phyloP scores from a whole-genome alignment of 2,329 filamentous ascomycete genomes.

The Bipolaris victoriae region DNA sequence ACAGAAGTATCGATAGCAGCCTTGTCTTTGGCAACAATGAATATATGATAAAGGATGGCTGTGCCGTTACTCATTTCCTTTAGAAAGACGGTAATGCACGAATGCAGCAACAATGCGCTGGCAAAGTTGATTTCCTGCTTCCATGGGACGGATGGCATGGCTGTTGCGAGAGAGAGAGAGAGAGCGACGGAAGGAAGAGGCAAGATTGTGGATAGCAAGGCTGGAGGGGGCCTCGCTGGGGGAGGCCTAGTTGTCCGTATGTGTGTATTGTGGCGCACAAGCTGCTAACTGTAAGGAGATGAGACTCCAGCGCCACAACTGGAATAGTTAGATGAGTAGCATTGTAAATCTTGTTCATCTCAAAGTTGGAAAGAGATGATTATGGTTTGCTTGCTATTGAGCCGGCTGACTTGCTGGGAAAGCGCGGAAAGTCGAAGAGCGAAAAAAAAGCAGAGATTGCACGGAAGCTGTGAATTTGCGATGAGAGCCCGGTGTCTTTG shows the following conservation, averaged over 20 bases:
- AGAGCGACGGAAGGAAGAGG: not conserved
- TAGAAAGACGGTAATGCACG: not conserved
- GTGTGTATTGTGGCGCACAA: not conserved
- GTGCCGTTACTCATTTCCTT: not conserved
- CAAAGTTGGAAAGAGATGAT: too few species aligned
- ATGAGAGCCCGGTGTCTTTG: not conserved
- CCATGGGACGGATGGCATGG: not conserved
- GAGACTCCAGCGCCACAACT: not conserved
- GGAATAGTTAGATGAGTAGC: too few species aligned
- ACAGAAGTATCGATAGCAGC: not conserved
- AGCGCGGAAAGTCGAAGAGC: not conserved
- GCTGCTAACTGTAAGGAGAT: not conserved
- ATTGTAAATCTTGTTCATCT: too few species aligned
- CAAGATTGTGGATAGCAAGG: not conserved
- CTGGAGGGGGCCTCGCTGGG: not conserved
- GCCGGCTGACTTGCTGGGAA: not conserved
- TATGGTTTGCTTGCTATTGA: not conserved
- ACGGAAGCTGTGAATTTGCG: not conserved
- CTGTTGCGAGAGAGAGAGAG: not conserved
- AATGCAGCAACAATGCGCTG: not conserved
- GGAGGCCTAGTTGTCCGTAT: not conserved
- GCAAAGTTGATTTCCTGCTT: constrained; percentile 1
- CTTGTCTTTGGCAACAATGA: not conserved
- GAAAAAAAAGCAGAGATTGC: not conserved
- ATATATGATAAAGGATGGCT: not conserved